Base-by-base conservation (phyloP, 495 filamentous ascomycete species). In the Letharia lupina region DNA sequence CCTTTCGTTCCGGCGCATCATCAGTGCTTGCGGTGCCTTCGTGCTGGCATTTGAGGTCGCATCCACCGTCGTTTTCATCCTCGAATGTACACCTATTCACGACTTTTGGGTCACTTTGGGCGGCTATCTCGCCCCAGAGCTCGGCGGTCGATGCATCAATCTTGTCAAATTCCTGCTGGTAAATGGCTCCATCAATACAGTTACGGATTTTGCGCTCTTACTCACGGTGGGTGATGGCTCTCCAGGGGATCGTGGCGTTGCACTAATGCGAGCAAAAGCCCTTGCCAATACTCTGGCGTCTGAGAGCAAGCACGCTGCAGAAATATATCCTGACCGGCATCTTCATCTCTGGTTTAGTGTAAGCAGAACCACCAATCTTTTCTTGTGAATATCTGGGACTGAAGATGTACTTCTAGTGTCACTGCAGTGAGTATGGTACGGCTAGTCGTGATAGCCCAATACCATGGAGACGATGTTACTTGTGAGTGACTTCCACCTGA, bases 371-470 rank as follows among this genome's bases (percentile, higher is more conserved):
- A 11, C 13, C 23, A 23, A 3, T 3, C 9, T 12, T 28, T 23
- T 13, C 48, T 31, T 54, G 44, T 31, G 2, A 4, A 54, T 31
- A 10, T 4, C 1, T 35, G 0, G 31, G 52, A 35, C 31, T 35
- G 31, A 56, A 1, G 6, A 7, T 35, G 23, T 15, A 9, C 13
- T 16, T 16, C 3, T 10, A 56, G 52, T 56, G 52, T 56, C 15
- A 56, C 52, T 16, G 52, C 52, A 12, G 31, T 56, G 10, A 56
- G 52, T 35, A 56, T 56, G 52, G 52, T 56, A 35, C 28, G 52
- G 52, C 28, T 56, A 15, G 12, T 56, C 8, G 3, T 35, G 4
- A 35, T 56, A 33, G 13, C 11, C 0, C 52, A 28, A 35, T 33
- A 15, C 4, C 23, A 35, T 56, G 28, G 28, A 16, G 12, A 0